These are phyloP conservation scores for Punctularia strigosozonata DNA, from an alignment of 768 basidiomycete genomes.

Conservation along the genomic window DNA sequence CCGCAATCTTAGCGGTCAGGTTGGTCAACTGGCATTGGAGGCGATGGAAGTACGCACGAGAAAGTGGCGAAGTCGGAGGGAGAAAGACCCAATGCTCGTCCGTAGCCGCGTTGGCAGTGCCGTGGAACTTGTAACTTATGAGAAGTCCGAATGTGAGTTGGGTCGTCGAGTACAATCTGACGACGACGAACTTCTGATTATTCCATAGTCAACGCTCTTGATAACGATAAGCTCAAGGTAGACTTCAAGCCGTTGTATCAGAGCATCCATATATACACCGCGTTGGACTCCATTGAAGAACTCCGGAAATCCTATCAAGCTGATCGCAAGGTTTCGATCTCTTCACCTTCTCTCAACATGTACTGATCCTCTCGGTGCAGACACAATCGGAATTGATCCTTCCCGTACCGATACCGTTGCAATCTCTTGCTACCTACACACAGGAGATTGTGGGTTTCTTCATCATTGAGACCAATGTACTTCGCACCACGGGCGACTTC, in stretches of 20 bases:
- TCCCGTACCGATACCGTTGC: slow-evolving; percentile 54
- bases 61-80: slow-evolving; percentile 74
- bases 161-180: too few relatives aligned
- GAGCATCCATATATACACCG: slow-evolving; percentile 93
- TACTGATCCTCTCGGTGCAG: slow-evolving; percentile 24
- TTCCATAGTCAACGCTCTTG: slow-evolving; percentile 70
- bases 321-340: slow-evolving; percentile 69
- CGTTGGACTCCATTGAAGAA: slow-evolving; percentile 83
- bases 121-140: slow-evolving; percentile 84
- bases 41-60: slow-evolving; percentile 77
- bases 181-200: background rate
- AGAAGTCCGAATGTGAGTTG: slow-evolving; percentile 84
- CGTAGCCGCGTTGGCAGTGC: slow-evolving; percentile 79
- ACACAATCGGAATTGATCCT: slow-evolving; percentile 96
- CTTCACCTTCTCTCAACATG: background rate
- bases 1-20: slow-evolving; percentile 73
- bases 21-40: slow-evolving; percentile 82
- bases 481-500: slow-evolving; percentile 81
- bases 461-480: slow-evolving; percentile 88
- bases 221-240: slow-evolving; percentile 78
- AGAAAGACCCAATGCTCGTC: slow-evolving; percentile 72
- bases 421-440: slow-evolving; percentile 62
- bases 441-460: slow-evolving; percentile 97
- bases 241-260: slow-evolving; percentile 94
- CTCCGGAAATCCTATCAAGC: slow-evolving; percentile 89